A percentile compares a stretch with the other conserved stretches of the same genome.
phyloP scores from a whole-genome alignment of 805 yeast genomes.

The Barnettozyma californica region DNA sequence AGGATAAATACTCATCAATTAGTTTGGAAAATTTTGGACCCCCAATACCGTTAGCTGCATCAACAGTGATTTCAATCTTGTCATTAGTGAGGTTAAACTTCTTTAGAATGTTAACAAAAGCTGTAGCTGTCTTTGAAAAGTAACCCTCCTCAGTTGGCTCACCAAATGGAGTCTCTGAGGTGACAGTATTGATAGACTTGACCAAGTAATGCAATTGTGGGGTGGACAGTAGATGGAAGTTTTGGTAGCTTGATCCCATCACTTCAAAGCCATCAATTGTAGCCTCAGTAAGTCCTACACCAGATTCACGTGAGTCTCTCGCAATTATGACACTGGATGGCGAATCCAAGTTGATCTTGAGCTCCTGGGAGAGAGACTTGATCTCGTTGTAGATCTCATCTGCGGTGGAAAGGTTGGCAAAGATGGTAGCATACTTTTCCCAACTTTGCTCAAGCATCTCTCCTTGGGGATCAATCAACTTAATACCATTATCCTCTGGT shows the following conservation, averaged over 20 bases:
- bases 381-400: slow-evolving; percentile 38
- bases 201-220: slow-evolving; percentile 92
- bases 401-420: slow-evolving; percentile 63
- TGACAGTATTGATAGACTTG: slow-evolving; percentile 57
- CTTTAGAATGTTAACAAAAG: slow-evolving; percentile 43
- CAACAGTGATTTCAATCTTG: slow-evolving; percentile 54
- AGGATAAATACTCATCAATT: slow-evolving; percentile 34
- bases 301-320: slow-evolving; percentile 84
- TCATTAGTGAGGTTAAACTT: slow-evolving; percentile 19
- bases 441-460: slow-evolving; percentile 80
- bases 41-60: slow-evolving; percentile 97
- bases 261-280: slow-evolving; percentile 57
- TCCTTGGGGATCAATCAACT: slow-evolving; percentile 90
- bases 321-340: slow-evolving; percentile 59
- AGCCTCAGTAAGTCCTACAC: slow-evolving; percentile 57
- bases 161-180: slow-evolving; percentile 44
- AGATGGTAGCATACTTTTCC: slow-evolving; percentile 75
- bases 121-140: slow-evolving; percentile 51
- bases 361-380: slow-evolving; percentile 31
- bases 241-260: slow-evolving; percentile 39
- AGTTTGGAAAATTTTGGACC: slow-evolving; percentile 63
- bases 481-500: slow-evolving; percentile 86
- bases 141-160: slow-evolving; percentile 63
- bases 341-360: slow-evolving; percentile 40
- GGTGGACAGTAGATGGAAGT: slow-evolving; percentile 77